Evolutionary conservation across 176 grass and related monocot genomes (phyloP).

Genomic region (Eleusine coracana): DNA sequence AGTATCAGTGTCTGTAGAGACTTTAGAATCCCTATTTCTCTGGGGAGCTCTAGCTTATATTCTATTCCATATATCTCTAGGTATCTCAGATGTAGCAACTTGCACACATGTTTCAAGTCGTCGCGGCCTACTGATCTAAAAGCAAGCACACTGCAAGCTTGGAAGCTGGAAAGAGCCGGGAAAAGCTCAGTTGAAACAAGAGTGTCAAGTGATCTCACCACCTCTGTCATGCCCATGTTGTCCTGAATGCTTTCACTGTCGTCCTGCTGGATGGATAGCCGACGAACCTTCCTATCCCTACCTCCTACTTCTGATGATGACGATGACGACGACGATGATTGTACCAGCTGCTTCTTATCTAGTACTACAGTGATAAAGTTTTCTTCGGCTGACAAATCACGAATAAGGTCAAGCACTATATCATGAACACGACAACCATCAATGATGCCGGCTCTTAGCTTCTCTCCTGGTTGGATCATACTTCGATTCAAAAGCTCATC

Average conservation of each 20-base stretch:
- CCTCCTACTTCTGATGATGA: too few relatives aligned
- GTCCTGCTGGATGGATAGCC: background rate
- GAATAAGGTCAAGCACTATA: constrained; percentile 4
- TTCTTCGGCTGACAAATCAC: background rate
- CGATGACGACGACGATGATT: too few relatives aligned
- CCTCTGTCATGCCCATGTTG: background rate
- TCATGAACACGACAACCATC: background rate
- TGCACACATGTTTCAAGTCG: background rate
- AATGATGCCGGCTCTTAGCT: background rate
- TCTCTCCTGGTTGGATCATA: background rate
- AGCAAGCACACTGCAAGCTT: background rate
- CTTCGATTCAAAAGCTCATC: constrained; percentile 21
- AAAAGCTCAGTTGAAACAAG: background rate
- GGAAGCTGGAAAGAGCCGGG: background rate
- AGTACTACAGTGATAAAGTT: constrained; percentile 7
- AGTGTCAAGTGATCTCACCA: background rate
- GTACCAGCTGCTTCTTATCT: background rate
- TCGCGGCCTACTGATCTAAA: fast-evolving
- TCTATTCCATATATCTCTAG: background rate
- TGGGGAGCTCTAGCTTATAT: background rate
- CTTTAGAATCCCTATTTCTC: background rate
- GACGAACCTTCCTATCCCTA: background rate
- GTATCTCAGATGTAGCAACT: background rate
- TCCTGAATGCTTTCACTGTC: background rate
- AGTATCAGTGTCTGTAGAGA: background rate